phyloP scores from a whole-genome alignment of 2,329 filamentous ascomycete species.

The Thelonectria rubi region DNA sequence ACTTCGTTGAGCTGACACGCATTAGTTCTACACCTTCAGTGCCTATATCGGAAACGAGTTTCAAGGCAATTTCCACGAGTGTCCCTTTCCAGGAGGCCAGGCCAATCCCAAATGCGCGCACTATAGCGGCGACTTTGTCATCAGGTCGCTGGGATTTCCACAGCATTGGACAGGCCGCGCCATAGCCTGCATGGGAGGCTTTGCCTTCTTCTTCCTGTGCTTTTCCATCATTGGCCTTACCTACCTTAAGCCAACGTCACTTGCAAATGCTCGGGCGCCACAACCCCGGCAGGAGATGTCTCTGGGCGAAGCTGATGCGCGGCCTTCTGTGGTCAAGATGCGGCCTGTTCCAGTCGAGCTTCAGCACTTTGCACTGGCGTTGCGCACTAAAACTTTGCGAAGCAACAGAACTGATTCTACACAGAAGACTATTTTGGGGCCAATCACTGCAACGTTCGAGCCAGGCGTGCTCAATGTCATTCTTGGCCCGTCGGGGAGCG shows the following conservation, averaged over 20 bases:
- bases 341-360: constrained; percentile 60
- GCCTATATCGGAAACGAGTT: constrained; percentile 80
- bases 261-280: constrained; percentile 66
- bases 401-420: neutral
- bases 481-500: constrained; percentile 80
- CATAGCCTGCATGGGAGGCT: constrained; percentile 68
- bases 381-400: neutral
- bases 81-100: constrained; percentile 69
- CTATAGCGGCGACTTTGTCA: constrained; percentile 75
- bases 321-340: constrained; percentile 57
- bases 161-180: constrained; percentile 72
- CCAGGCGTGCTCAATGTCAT: constrained; percentile 76
- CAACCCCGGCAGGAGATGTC: constrained; percentile 64
- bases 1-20: constrained; percentile 27
- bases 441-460: constrained; percentile 70
- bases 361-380: neutral
- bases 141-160: constrained; percentile 74
- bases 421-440: constrained; percentile 67
- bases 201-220: constrained; percentile 69
- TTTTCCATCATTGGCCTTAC: constrained; percentile 68
- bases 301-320: constrained; percentile 73
- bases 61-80: constrained; percentile 75
- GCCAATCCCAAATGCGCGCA: constrained; percentile 71
- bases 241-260: constrained; percentile 70
- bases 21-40: constrained; percentile 75